These are phyloP conservation scores for Seminavis robusta DNA, from an alignment of 108 stramenopile species.

Conservation along the genomic window DNA sequence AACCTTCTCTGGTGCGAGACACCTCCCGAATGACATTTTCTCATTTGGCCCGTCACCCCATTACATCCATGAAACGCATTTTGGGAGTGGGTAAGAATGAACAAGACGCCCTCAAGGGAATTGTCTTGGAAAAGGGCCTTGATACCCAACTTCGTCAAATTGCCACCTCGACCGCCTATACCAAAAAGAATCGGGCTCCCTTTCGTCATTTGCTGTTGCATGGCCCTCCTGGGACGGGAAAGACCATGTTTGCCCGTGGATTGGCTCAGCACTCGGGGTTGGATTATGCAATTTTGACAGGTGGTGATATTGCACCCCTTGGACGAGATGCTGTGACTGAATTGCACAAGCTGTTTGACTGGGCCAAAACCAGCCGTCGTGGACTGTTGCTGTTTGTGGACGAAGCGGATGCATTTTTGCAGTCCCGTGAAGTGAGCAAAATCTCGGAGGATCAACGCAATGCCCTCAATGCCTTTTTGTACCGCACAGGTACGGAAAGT, in stretches of 20 bases:
- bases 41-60: conserved; percentile 50
- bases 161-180: conserved; percentile 92
- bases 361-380: conserved; percentile 92
- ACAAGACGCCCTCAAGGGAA: conserved; percentile 90
- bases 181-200: conserved; percentile 97
- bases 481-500: conserved; percentile 91
- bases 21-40: conserved; percentile 82
- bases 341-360: conserved; percentile 98
- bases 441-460: conserved; percentile 98
- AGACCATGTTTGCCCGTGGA: conserved; percentile 98
- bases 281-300: conserved; percentile 98
- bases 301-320: conserved; percentile 98
- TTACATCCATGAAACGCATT: conserved; percentile 46
- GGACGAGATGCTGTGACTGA: conserved; percentile 98
- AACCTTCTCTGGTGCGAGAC: conserved; percentile 96
- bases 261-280: conserved; percentile 94
- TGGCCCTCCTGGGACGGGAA: conserved; percentile 98
- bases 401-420: conserved; percentile 99
- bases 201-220: conserved; percentile 98
- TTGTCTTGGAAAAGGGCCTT: conserved; percentile 85
- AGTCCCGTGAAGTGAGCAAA: conserved; percentile 80
- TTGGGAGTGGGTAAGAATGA: conserved; percentile 66
- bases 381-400: conserved; percentile 98
- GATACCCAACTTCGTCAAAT: conserved; percentile 89
- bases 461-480: conserved; percentile 98